Base-by-base conservation (phyloP, 495 filamentous ascomycete species). In the Rostrohypoxylon terebratum region DNA sequence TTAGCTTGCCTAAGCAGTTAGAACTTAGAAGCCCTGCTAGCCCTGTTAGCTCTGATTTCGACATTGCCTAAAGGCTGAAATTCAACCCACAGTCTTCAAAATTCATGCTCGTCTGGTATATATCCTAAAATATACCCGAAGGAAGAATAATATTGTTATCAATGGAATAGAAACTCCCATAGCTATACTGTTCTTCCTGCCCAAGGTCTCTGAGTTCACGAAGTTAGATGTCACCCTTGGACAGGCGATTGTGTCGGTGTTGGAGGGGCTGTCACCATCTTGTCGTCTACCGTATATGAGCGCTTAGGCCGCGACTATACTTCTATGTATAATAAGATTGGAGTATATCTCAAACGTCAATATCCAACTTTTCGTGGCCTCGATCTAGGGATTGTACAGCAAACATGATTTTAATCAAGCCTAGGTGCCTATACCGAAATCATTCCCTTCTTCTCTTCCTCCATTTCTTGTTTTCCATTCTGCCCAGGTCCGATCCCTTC, bases 71-170 rank as follows among this genome's bases (percentile, higher is more conserved):
- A n/a, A 2, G 25, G 23, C 13, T 3, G 5, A 36, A 31, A 4
- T 31, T 18, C 0, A 72, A 42, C 8, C 61, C 69, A 54, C 72
- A 78, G 50, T 82, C 80, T 70, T 82, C 80, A 59, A 75, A 14
- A 73, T 66, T 40, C 75, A 77, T 13, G 71, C 20, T 38, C 59
- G 63, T 20, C 66, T 75, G 45, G 79, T 67, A 2, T 50, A 63
- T 14, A 79, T 31, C 34, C 51, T 77, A 5, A 71, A 65, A 55
- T 77, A 82, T 25, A 73, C 38, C 4, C 79, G 70, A 47, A 80
- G 69, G 0, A 48, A 47, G n/a, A 80, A 69, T 54, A 74, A 79
- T 11, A 76, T 55, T 0, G 79, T 77, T 16, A 65, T 71, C 13
- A 79, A 45, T 5, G 75, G 53, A 18, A 82, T 57, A 38, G 63